These are phyloP conservation scores for Suhomyces atakaporum DNA, from an alignment of 1,139 yeast genomes.

Conservation along the genomic window DNA sequence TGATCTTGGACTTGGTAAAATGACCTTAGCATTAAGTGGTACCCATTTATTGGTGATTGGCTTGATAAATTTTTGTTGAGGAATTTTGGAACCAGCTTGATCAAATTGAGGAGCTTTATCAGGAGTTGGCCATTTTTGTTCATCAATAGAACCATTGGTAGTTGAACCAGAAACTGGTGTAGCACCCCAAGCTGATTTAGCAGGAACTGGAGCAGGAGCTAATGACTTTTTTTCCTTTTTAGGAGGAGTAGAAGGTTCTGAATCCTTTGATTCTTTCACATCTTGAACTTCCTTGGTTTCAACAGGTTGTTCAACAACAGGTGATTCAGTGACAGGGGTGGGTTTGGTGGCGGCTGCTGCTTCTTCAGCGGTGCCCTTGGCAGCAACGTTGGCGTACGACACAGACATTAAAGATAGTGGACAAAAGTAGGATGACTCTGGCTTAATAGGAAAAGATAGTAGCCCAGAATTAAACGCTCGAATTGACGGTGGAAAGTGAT, in stretches of 20 bases:
- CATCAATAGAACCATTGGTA: constrained; percentile 31
- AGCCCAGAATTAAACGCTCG: neutral
- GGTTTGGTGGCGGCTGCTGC: constrained; percentile 14
- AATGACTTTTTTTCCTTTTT: constrained; percentile 43
- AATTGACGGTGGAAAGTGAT: neutral
- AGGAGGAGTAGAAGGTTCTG: constrained; percentile 6
- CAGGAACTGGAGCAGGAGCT: constrained; percentile 80
- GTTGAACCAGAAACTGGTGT: constrained; percentile 28
- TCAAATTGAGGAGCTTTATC: constrained; percentile 32
- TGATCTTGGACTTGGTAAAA: constrained; percentile 42
- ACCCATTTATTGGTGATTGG: constrained; percentile 84
- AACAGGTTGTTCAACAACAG: constrained; percentile 11
- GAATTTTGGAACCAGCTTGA: constrained; percentile 31
- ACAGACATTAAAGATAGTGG: constrained; percentile 16
- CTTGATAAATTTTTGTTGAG: constrained; percentile 50
- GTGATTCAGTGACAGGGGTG: constrained; percentile 11
- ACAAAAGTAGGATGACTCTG: neutral
- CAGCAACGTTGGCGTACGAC: constrained; percentile 47
- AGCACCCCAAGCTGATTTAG: constrained; percentile 69
- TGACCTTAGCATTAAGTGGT: constrained; percentile 78
- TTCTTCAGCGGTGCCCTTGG: constrained; percentile 24
- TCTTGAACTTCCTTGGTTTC: constrained; percentile 1
- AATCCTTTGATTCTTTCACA: constrained; percentile 4
- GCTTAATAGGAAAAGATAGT: too few species aligned
- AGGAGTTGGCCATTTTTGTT: constrained; percentile 64